Conservation (phyloP, 495 filamentous ascomycete genomes). For the Talaromyces thailandensis region DNA sequence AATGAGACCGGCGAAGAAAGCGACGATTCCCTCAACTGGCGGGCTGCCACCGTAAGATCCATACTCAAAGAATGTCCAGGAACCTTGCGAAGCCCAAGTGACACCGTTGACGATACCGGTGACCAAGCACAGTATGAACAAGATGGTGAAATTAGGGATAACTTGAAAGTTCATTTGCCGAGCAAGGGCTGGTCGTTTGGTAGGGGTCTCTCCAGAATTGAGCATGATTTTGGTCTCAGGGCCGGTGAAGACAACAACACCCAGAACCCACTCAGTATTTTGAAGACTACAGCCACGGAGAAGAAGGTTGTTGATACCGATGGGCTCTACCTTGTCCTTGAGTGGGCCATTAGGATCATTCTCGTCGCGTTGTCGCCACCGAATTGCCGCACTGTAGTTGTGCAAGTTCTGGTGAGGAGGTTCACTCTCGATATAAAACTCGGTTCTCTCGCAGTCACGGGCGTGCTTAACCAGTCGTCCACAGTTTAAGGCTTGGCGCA, state of each 20-base stretch:
- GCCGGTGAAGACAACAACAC: slow-evolving; percentile 94
- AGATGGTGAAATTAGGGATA: slow-evolving; percentile 88
- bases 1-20: slow-evolving; percentile 91
- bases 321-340: slow-evolving; percentile 80
- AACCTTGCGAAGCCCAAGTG: slow-evolving; percentile 70
- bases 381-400: slow-evolving; percentile 79
- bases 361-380: slow-evolving; percentile 71
- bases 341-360: slow-evolving; percentile 48
- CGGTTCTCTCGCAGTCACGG: slow-evolving; percentile 77
- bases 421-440: slow-evolving; percentile 88
- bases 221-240: slow-evolving; percentile 99
- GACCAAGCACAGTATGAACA: slow-evolving; percentile 84
- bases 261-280: slow-evolving; percentile 95
- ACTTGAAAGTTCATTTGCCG: slow-evolving; percentile 96
- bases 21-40: slow-evolving; percentile 80
- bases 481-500: slow-evolving; percentile 82
- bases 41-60: slow-evolving; percentile 73
- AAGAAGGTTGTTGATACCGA: slow-evolving; percentile 89
- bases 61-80: slow-evolving; percentile 77
- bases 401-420: slow-evolving; percentile 88
- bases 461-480: slow-evolving; percentile 80
- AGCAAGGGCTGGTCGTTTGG: slow-evolving; percentile 82
- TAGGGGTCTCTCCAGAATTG: slow-evolving; percentile 95
- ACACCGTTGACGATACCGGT: slow-evolving; percentile 78
- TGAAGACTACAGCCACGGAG: slow-evolving; percentile 87